A percentile compares a stretch with the other conserved stretches of the same genome.
Evolutionary conservation across 345 rosid genomes (phyloP).

Genomic region (Brassica cretica): DNA sequence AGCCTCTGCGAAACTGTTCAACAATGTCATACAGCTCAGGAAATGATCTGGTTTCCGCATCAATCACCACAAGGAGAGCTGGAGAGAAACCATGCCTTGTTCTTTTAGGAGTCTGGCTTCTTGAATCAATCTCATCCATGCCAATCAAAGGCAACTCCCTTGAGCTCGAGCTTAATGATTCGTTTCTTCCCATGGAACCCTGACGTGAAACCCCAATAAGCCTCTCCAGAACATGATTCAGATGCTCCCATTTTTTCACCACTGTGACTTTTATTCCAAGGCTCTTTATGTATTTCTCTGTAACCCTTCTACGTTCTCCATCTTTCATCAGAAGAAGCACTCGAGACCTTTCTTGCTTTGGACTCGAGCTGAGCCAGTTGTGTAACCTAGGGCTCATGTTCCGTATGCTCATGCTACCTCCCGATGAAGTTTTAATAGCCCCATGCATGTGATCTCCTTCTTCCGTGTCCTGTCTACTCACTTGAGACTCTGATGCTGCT

Average conservation of each 20-base stretch:
- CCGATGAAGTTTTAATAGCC: slow-evolving; percentile 22
- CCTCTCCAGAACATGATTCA: slow-evolving; percentile 39
- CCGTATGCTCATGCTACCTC: slow-evolving; percentile 27
- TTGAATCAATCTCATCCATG: slow-evolving; percentile 51
- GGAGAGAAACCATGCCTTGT: slow-evolving; percentile 32
- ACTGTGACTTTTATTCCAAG: slow-evolving; percentile 51
- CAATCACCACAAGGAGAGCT: slow-evolving; percentile 58
- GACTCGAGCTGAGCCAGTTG: slow-evolving; percentile 39
- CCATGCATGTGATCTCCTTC: slow-evolving; percentile 19
- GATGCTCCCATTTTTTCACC: slow-evolving; percentile 44
- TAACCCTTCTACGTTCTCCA: slow-evolving; percentile 46
- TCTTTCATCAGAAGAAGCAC: slow-evolving; percentile 57
- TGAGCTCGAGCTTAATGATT: slow-evolving; percentile 21
- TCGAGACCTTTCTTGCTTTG: slow-evolving; percentile 50
- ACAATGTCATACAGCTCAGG: slow-evolving; percentile 39
- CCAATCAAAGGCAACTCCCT: slow-evolving; percentile 53
- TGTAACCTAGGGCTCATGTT: slow-evolving; percentile 44
- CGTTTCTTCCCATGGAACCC: slow-evolving; percentile 36
- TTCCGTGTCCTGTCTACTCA: slow-evolving; percentile 31
- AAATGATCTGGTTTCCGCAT: slow-evolving; percentile 53
- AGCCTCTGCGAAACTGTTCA: slow-evolving; percentile 49
- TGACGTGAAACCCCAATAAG: slow-evolving; percentile 37
- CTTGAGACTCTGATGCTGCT: slow-evolving; percentile 13
- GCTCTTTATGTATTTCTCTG: slow-evolving; percentile 51
- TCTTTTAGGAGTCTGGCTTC: slow-evolving; percentile 20